Base-by-base conservation (phyloP, 805 yeast species). In the Candida tammaniensis region DNA sequence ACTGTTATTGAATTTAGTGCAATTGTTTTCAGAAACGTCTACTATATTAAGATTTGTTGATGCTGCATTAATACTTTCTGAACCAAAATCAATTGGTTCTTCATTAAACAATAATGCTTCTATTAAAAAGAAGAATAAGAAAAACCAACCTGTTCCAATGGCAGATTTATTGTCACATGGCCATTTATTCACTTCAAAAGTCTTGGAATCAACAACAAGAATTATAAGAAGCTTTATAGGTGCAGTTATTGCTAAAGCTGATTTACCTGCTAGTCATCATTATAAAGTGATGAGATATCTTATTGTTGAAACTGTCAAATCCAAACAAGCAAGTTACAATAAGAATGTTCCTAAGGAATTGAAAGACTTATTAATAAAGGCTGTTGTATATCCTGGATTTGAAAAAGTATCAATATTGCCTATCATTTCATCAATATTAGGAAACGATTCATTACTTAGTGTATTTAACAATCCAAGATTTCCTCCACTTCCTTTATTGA, bases 401-500 rank as follows among this genome's bases (percentile, higher is more conserved):
- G 81, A 79, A 33, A 70, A 73, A 25, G 71, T 74, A 26, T 80
- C 87, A 10, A 67, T 85, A 19, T 64, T 85, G 40, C 95, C 96
- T 7, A 76, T 89, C 38, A 81, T 83, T 1, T 56, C 76, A 9
- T 59, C 66, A 2, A 49, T 83, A 5, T 52, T 82, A 39, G 68
- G 67, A 3, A 56, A 70, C 26, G 76, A 78, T 48, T 72, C 67
- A 7, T 51, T 74, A 14, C 52, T 80, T 26, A 76, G 85, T 49
- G 65, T 82, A 1, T 66, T 86, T 46, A 71, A 76, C 35, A 82
- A 83, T 48, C 95, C 96, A 26, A 68, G 93, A 48, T 74, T 86
- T 46, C 95, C 96, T 3, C 68, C 66, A 6, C 48, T 61, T 31
- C 63, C 66, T 5, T 42, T 44, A 10, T 56, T 42, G 24, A 43